Percentiles rank a stretch among this genome's conserved stretches.
phyloP scores from a whole-genome alignment of 768 basidiomycete species.

The Rhodotorula diobovata region DNA sequence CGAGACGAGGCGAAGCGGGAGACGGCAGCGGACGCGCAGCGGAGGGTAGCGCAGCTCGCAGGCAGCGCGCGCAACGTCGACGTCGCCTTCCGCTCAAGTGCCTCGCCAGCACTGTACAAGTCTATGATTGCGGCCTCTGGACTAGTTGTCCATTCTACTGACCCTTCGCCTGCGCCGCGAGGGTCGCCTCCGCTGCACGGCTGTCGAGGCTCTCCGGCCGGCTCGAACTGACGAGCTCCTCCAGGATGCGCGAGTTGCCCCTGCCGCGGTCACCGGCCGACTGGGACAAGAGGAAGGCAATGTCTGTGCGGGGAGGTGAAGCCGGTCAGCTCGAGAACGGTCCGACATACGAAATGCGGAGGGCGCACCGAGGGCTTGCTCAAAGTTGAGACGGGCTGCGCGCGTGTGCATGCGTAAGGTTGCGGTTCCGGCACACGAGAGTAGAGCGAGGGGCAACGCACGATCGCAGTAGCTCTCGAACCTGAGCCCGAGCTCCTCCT shows the following conservation, averaged over 20 bases:
- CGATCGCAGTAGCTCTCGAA: constrained; percentile 96
- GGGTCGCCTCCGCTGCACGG: too few species aligned
- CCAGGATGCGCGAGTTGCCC: constrained; percentile 18
- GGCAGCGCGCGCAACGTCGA: too few species aligned
- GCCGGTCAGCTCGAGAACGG: neutral
- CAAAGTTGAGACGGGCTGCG: constrained; percentile 37
- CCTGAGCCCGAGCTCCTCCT: constrained; percentile 80
- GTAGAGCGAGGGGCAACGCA: constrained; percentile 45
- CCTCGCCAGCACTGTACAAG: too few species aligned
- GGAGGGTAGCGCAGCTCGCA: too few species aligned
- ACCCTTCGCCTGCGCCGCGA: too few species aligned
- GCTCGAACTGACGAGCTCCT: constrained; percentile 17
- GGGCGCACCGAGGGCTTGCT: constrained; percentile 34
- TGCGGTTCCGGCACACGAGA: neutral
- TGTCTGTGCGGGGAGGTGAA: constrained; percentile 52
- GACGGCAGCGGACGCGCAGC: too few species aligned
- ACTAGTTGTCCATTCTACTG: too few species aligned
- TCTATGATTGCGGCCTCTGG: too few species aligned
- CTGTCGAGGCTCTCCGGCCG: constrained; percentile 7
- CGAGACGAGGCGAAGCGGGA: too few species aligned
- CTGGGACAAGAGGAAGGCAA: constrained; percentile 81
- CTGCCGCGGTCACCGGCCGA: constrained; percentile 53
- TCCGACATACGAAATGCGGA: neutral
- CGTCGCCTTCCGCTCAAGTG: too few species aligned
- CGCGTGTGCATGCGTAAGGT: neutral